Base-by-base conservation (phyloP, 1,139 yeast genomes). In the Nakaseomyces kungkrabaensis region DNA sequence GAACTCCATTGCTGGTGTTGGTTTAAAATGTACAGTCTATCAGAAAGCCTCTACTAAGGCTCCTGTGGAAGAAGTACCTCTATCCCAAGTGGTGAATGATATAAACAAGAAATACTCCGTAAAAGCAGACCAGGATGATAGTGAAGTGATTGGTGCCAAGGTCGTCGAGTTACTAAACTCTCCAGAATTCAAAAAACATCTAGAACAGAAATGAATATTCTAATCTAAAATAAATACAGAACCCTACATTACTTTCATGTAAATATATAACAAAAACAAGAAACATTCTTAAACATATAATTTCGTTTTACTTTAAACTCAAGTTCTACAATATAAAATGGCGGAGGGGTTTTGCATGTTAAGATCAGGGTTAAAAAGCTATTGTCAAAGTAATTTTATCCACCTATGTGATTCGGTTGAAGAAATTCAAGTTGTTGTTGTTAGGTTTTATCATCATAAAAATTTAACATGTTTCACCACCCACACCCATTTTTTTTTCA, bases 1-100 rank as follows among this genome's bases (percentile, higher is more conserved):
- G 68, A 81, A 92, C 67, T 77, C 89, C 17, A 74, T 86, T 52
- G 77, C 84, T 47, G 95, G 92, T 55, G 92, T 92, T 10, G 88
- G 92, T 56, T 79, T 89, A 67, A 82, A 81, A 63, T 94, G 95
- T 42, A 76, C 77, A 52, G 71, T 89, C 51, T 82, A 73, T 60
- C 76, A 81, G 34, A 71, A 75, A 51, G 95, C 87, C 67, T 29
- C 43, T 6, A 45, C 43, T 5, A 29, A 41, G 2, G 43, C 45
- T 5, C 33, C 33, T 11, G 34, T 27, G 10, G 44, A 29, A 5
- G 34, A 27, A 5, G 25, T 41, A 9, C 42, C 42, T 38, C 31
- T 38, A 5, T 10, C 43, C 31, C 29, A 50, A 32, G 40, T 42
- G 13, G 10, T 41, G 10, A 17, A 29, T 27, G 34, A 22, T 8